Evolutionary conservation across 2,329 filamentous ascomycete genomes (phyloP).

Genomic region (Cryphonectria radicalis): DNA sequence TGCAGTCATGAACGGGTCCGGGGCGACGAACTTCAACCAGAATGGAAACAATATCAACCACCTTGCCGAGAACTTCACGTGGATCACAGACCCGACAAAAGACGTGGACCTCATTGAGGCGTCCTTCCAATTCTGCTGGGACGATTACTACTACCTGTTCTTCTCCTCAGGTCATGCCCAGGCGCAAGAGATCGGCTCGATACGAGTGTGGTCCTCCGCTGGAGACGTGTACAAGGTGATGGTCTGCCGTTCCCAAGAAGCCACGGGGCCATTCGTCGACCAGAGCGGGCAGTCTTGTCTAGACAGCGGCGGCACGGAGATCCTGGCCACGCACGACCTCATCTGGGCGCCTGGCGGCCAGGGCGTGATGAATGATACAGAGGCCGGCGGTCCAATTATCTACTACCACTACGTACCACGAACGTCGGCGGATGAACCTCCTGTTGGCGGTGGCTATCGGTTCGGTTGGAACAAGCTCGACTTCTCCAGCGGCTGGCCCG

Average conservation of each 20-base stretch:
- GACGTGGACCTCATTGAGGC: slow-evolving; percentile 48
- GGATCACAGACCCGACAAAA: slow-evolving; percentile 18
- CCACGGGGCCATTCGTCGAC: slow-evolving; percentile 61
- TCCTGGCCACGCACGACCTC: slow-evolving; percentile 59
- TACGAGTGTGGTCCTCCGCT: slow-evolving; percentile 47
- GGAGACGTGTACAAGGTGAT: slow-evolving; percentile 65
- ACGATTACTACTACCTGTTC: slow-evolving; percentile 67
- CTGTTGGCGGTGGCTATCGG: background rate
- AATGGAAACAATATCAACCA: slow-evolving; percentile 26
- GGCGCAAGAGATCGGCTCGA: slow-evolving; percentile 63
- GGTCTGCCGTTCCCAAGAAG: slow-evolving; percentile 60
- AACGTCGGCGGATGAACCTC: background rate
- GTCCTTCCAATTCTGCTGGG: slow-evolving; percentile 57
- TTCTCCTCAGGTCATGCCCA: slow-evolving; percentile 53
- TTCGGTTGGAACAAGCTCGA: slow-evolving; percentile 4
- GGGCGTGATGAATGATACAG: slow-evolving; percentile 56
- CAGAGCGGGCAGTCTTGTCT: slow-evolving; percentile 54
- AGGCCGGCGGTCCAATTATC: slow-evolving; percentile 53
- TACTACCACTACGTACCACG: slow-evolving; percentile 61
- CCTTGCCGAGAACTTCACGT: slow-evolving; percentile 30
- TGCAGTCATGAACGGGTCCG: slow-evolving; percentile 2
- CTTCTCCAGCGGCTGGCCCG: background rate
- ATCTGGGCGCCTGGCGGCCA: slow-evolving; percentile 68
- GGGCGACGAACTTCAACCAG: slow-evolving; percentile 24
- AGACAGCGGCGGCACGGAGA: slow-evolving; percentile 59